Base-by-base conservation (phyloP, 139 green algal species). In the Coccomyxa sp. region DNA sequence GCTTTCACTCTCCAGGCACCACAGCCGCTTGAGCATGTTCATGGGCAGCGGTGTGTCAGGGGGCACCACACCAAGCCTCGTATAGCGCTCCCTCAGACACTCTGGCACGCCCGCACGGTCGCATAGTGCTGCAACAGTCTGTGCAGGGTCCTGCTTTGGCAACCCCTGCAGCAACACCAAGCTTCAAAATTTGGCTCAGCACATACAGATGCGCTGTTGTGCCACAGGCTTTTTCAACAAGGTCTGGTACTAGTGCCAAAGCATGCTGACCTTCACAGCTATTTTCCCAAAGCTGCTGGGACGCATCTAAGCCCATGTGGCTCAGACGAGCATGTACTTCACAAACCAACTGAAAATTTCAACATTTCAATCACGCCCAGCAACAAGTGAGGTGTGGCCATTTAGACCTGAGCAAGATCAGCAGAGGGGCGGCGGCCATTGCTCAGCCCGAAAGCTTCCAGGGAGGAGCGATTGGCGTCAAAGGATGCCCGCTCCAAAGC, bases 1-100 rank as follows among this genome's bases (percentile, higher is more conserved):
- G 14, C 17, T 14, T 14, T 78, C 27, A 3, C 32, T 21, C 18
- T 28, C 30, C 13, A 77, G 25, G 30, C 67, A n/a, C 93, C 94
- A 97, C 71, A 97, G 84, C 82, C 81, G 86, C 51, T 51, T 76
- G 51, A 88, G 85, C 74, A 83, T 82, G 58, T 30, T 81, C 79
- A 93, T 74, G 59, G 92, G 92, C 31, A 93, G 79, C 15, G 90
- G 89, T 13, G 88, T 91, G 57, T 94, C 85, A 10, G 85, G 66
- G 10, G 92, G 91, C 71, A 97, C 51, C n/a, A 90, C 82, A 12
- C 58, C 80, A 31, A 93, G 82, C 14, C 79, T 32, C 28, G 80
- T 67, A 57, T 79, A 86, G 28, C 83, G 76, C 11, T 82, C 67
- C 0, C 76, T 28, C 75, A 87, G 77, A 16, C 31, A 31, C 27